A percentile compares a stretch with the other conserved stretches of the same genome.
Evolutionary conservation across 768 basidiomycete species (phyloP).

Genomic region (Pleurotus salmoneostramineus): DNA sequence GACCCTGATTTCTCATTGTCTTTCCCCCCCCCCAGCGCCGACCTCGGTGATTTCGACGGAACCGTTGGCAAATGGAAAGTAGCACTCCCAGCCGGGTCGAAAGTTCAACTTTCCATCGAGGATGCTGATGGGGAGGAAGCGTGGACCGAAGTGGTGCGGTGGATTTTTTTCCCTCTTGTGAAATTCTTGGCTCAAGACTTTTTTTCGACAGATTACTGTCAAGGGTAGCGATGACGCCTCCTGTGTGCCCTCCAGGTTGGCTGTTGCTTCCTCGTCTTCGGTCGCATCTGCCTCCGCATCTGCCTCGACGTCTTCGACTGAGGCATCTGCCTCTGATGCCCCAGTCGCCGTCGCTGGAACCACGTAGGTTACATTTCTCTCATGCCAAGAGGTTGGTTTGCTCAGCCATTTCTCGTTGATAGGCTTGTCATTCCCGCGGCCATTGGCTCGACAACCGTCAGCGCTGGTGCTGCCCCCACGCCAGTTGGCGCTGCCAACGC

Average conservation of each 20-base stretch:
- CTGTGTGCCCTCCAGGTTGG: slow-evolving; percentile 23
- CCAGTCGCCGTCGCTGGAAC: slow-evolving; percentile 6
- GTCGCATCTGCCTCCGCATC: not conserved
- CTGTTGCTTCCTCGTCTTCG: not conserved
- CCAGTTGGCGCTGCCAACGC: slow-evolving; percentile 46
- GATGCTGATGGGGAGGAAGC: slow-evolving; percentile 55
- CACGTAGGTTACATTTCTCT: not conserved
- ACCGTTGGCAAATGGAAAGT: slow-evolving; percentile 41
- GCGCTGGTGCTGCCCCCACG: slow-evolving; percentile 13
- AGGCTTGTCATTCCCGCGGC: slow-evolving; percentile 11
- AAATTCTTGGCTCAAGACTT: slow-evolving; percentile 1
- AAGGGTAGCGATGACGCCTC: slow-evolving; percentile 30
- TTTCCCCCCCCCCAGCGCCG: slow-evolving; percentile 35
- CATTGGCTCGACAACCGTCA: slow-evolving; percentile 10
- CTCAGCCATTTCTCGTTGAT: not conserved
- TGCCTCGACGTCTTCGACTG: slow-evolving; percentile 5
- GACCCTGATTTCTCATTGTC: slow-evolving; percentile 1
- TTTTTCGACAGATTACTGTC: slow-evolving; percentile 33
- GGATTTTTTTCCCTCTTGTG: slow-evolving; percentile 9
- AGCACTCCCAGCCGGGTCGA: slow-evolving; percentile 42
- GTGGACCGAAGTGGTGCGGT: slow-evolving; percentile 60
- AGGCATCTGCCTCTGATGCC: slow-evolving; percentile 6
- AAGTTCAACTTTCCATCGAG: slow-evolving; percentile 47
- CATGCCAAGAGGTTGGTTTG: not conserved
- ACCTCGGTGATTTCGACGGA: slow-evolving; percentile 53